phyloP scores from a whole-genome alignment of 1,284 basidiomycete species.

The Marasmius tenuissimus region DNA sequence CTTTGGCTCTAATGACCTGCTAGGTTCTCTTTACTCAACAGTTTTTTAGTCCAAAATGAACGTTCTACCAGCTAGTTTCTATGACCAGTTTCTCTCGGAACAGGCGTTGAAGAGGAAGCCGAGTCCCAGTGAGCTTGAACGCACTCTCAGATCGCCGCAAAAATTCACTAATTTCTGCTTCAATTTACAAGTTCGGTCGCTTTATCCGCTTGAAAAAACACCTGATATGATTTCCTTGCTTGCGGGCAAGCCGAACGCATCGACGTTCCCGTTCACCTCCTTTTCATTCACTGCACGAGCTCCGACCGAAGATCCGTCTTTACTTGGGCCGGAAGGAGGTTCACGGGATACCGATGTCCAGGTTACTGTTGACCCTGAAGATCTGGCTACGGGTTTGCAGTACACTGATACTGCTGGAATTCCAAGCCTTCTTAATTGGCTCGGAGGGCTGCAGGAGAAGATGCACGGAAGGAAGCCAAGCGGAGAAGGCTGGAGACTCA shows the following conservation, averaged over 20 bases:
- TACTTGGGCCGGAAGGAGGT: slow-evolving; percentile 12
- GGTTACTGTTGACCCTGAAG: slow-evolving; percentile 40
- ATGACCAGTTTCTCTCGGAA: not conserved
- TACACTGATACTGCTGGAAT: slow-evolving; percentile 62
- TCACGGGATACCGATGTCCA: not conserved
- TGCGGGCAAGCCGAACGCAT: slow-evolving; percentile 63
- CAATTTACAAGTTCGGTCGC: slow-evolving; percentile 19
- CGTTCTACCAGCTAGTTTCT: not conserved
- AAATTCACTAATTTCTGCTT: not conserved
- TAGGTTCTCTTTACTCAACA: too few relatives aligned
- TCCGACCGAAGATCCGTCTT: slow-evolving; percentile 26
- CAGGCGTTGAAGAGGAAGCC: not conserved
- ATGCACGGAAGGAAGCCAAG: slow-evolving; percentile 42
- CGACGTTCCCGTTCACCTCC: slow-evolving; percentile 68
- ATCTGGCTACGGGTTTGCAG: slow-evolving; percentile 52
- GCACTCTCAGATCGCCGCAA: not conserved
- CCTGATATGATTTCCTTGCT: slow-evolving; percentile 70
- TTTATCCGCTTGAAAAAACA: slow-evolving; percentile 58
- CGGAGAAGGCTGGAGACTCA: slow-evolving; percentile 53
- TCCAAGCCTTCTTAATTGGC: slow-evolving; percentile 46
- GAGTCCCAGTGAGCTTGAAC: slow-evolving; percentile 1
- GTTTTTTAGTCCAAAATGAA: not conserved
- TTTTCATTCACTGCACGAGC: slow-evolving; percentile 32
- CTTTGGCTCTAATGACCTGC: too few relatives aligned
- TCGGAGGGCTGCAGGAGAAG: slow-evolving; percentile 47